Conservation (phyloP, 805 yeast species). For the Saccharomycopsis selenospora region DNA sequence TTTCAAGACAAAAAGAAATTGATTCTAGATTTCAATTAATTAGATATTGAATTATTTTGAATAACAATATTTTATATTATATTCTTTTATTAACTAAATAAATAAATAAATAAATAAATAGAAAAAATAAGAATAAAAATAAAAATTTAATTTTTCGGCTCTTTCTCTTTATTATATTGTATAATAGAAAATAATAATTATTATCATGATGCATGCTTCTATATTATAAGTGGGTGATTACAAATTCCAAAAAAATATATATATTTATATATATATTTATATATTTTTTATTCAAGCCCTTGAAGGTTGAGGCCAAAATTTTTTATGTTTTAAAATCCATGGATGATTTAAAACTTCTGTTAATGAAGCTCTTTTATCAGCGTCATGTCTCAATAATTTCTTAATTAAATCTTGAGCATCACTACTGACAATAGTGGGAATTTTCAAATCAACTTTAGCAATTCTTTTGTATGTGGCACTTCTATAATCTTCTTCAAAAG, state of each 20-base stretch:
- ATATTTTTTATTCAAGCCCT: too few relatives aligned
- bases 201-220: too few relatives aligned
- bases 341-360: constrained; percentile 67
- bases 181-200: too few relatives aligned
- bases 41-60: constrained; percentile 15
- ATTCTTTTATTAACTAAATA: too few relatives aligned
- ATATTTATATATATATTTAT: too few relatives aligned
- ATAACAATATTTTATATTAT: too few relatives aligned
- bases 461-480: constrained; percentile 75
- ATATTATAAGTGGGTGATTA: too few relatives aligned
- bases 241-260: too few relatives aligned
- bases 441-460: constrained; percentile 61
- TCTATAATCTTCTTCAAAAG: constrained; percentile 77
- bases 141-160: too few relatives aligned
- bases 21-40: constrained; percentile 65
- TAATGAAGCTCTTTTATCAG: constrained; percentile 55
- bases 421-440: constrained; percentile 60
- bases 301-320: constrained; percentile 46
- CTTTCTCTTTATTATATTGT: too few relatives aligned
- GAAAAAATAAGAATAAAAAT: too few relatives aligned
- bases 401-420: constrained; percentile 74
- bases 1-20: constrained; percentile 56
- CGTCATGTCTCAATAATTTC: constrained; percentile 57
- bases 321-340: constrained; percentile 66
- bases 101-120: too few relatives aligned